A percentile compares a stretch with the other conserved stretches of the same genome.
Evolutionary conservation across 2,329 filamentous ascomycete species (phyloP).

Genomic region (Trichoderma afroharzianum): DNA sequence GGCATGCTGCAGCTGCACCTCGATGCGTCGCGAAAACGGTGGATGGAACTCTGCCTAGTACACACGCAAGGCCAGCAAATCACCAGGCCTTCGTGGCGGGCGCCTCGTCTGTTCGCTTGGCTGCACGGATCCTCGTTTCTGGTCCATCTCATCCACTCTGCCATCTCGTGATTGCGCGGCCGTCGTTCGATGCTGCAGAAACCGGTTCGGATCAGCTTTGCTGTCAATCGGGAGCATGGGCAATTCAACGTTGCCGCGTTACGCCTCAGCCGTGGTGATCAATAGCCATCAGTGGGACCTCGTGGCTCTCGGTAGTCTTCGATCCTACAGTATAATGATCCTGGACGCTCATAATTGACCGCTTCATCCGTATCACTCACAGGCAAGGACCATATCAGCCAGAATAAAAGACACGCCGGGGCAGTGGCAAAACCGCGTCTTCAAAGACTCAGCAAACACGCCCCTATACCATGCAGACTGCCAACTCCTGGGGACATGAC

Average conservation of each 20-base stretch:
- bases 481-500: background rate
- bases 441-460: background rate
- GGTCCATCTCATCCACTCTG: background rate
- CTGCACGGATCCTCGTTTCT: background rate
- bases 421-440: background rate
- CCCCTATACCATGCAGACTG: slow-evolving; percentile 12
- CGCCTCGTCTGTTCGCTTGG: background rate
- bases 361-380: background rate
- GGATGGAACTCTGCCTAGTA: background rate
- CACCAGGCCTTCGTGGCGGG: slow-evolving; percentile 3
- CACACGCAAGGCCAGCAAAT: slow-evolving; percentile 5
- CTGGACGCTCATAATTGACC: background rate
- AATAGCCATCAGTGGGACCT: background rate
- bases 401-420: background rate
- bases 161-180: slow-evolving; percentile 1
- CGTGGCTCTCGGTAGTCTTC: background rate
- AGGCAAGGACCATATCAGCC: background rate
- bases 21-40: background rate
- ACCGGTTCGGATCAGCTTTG: background rate
- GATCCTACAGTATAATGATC: background rate
- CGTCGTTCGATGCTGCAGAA: slow-evolving; percentile 11
- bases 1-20: background rate
- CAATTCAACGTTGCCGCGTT: background rate
- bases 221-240: background rate
- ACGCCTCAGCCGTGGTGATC: background rate